Evolutionary conservation across 2,329 filamentous ascomycete genomes (phyloP).

Genomic region (Catunica adiposa): DNA sequence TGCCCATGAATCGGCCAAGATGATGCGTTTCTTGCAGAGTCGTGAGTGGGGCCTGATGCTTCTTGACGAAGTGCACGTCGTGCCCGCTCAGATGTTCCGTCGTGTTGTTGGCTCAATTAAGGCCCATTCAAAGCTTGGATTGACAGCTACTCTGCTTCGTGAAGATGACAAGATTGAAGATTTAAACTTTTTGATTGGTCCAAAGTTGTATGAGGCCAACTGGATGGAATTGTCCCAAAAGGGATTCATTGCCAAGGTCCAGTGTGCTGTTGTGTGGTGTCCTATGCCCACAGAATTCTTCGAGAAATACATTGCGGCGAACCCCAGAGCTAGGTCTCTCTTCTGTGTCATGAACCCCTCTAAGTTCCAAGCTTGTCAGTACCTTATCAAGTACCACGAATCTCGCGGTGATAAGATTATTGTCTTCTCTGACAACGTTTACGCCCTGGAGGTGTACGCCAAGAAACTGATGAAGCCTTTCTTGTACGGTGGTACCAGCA

Average conservation of each 20-base stretch:
- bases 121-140: conserved; percentile 82
- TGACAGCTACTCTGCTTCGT: conserved; percentile 83
- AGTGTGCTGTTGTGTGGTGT: conserved; percentile 98
- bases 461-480: conserved; percentile 70
- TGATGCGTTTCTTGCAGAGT: conserved; percentile 83
- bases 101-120: conserved; percentile 87
- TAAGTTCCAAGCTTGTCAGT: conserved; percentile 95
- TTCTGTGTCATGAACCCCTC: conserved; percentile 95
- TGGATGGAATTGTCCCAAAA: conserved; percentile 98
- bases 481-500: conserved; percentile 78
- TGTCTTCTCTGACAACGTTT: conserved; percentile 95
- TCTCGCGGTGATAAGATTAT: conserved; percentile 92
- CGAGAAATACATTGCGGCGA: conserved; percentile 69
- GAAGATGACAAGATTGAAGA: conserved; percentile 98
- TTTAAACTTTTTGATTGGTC: conserved; percentile 91
- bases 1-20: conserved; percentile 85
- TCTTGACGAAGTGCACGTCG: conserved; percentile 93
- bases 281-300: conserved; percentile 99
- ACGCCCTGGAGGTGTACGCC: conserved; percentile 74
- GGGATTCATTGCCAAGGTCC: conserved; percentile 89
- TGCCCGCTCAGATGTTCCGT: conserved; percentile 89
- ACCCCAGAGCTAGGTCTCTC: conserved; percentile 30
- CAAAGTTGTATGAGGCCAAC: conserved; percentile 94
- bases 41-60: conserved; percentile 97
- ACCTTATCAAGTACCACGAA: conserved; percentile 96